Conservation (phyloP, 2,329 filamentous ascomycete genomes). For the Colletotrichum destructivum region DNA sequence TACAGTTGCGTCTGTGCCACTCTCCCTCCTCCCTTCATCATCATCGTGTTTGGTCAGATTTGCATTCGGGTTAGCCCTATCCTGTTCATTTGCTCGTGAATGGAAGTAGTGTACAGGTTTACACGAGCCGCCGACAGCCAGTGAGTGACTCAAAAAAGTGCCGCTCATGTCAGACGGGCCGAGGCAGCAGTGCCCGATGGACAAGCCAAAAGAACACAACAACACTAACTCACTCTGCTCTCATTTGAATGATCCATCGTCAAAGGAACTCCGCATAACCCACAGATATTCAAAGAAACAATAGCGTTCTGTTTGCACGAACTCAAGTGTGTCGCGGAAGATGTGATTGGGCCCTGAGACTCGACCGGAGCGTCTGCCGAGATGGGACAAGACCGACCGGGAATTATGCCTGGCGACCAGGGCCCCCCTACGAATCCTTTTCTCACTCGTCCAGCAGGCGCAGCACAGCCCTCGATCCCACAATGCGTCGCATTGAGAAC, state of each 20-base stretch:
- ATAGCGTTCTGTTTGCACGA: no score
- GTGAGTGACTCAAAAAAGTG: slow-evolving; percentile 6
- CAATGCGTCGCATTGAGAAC: slow-evolving; percentile 19
- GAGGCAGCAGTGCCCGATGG: neutral
- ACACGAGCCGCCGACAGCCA: neutral
- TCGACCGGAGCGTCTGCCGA: no score
- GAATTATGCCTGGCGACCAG: neutral
- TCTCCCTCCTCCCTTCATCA: neutral
- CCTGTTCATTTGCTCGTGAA: neutral
- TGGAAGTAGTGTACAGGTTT: neutral
- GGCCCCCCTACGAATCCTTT: no score
- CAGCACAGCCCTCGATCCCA: slow-evolving; percentile 9
- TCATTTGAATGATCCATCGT: neutral
- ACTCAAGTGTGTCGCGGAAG: no score
- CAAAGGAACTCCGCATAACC: neutral
- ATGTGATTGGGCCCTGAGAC: no score
- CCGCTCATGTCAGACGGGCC: slow-evolving; percentile 7
- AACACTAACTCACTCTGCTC: neutral
- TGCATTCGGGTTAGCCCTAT: neutral
- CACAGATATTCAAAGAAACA: neutral
- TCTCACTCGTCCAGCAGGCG: neutral
- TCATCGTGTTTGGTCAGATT: neutral
- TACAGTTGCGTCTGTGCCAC: neutral
- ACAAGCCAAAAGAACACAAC: no score
- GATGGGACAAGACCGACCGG: no score